Conservation (phyloP, 2,329 filamentous ascomycete genomes). For the Colletotrichum destructivum region DNA sequence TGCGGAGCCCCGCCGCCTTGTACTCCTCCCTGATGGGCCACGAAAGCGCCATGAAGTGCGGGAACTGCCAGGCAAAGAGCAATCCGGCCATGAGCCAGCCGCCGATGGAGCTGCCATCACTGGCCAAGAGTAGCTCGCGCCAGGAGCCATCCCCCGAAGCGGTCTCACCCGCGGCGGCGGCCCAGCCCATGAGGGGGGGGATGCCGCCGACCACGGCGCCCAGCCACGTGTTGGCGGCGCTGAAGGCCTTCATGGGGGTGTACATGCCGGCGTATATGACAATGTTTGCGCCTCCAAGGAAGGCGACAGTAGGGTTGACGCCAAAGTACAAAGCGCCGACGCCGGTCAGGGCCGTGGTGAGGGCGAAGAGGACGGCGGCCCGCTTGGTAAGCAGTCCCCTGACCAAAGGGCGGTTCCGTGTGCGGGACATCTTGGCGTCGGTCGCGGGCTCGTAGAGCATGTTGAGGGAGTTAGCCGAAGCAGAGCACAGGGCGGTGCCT, state of each 20-base stretch:
- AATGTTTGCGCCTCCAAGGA: conserved; percentile 88
- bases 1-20: conserved; percentile 75
- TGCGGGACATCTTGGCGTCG: conserved; percentile 95
- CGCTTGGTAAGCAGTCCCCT: conserved; percentile 81
- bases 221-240: conserved; percentile 93
- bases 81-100: conserved; percentile 91
- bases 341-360: conserved; percentile 79
- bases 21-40: conserved; percentile 94
- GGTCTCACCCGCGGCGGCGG: conserved; percentile 90
- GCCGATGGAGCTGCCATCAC: conserved; percentile 75
- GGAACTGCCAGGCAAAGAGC: conserved; percentile 97
- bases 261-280: conserved; percentile 92
- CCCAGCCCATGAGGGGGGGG: conserved; percentile 98
- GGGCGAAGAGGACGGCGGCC: conserved; percentile 83
- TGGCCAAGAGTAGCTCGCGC: conserved; percentile 81
- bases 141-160: conserved; percentile 83
- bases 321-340: conserved; percentile 85
- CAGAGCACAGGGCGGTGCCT: conserved; percentile 90
- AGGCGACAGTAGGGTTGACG: conserved; percentile 93
- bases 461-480: conserved; percentile 93
- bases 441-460: conserved; percentile 96
- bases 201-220: conserved; percentile 94
- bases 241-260: conserved; percentile 91
- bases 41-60: conserved; percentile 95
- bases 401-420: conserved; percentile 90